Conservation (phyloP, 352 stramenopile genomes). For the Phytophthora nicotianae region DNA sequence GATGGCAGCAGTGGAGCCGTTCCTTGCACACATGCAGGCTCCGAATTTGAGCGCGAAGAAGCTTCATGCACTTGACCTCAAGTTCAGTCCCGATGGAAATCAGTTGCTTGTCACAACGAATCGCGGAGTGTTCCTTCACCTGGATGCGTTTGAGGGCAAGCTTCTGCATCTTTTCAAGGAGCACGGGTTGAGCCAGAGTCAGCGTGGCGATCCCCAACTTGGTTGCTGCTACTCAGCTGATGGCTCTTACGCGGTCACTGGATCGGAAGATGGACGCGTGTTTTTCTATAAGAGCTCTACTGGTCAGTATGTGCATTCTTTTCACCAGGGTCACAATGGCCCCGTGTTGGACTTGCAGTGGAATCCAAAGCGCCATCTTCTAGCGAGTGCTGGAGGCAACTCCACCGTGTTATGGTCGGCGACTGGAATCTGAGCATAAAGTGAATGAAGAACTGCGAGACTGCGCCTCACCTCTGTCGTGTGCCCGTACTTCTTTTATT, state of each 20-base stretch:
- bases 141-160: conserved; percentile 87
- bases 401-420: conserved; percentile 81
- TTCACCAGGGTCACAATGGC: conserved; percentile 67
- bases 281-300: conserved; percentile 69
- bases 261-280: conserved; percentile 74
- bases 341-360: conserved; percentile 73
- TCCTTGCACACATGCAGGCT: conserved; percentile 56
- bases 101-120: conserved; percentile 86
- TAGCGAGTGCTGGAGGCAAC: conserved; percentile 73
- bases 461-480: background rate
- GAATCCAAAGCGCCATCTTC: conserved; percentile 86
- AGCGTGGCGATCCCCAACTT: conserved; percentile 49
- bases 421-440: conserved; percentile 29
- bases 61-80: conserved; percentile 77
- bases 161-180: conserved; percentile 76
- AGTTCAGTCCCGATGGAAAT: conserved; percentile 88
- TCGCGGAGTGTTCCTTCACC: conserved; percentile 77
- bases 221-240: conserved; percentile 76
- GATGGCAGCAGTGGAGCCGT: conserved; percentile 60
- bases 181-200: conserved; percentile 42
- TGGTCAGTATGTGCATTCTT: conserved; percentile 61
- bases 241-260: conserved; percentile 73
- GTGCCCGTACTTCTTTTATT: too few species aligned
- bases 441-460: background rate
- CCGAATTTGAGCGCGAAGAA: conserved; percentile 61